Evolutionary conservation across 1,139 yeast genomes (phyloP), one percentile per base, ranked within the genome.

Genomic region (Tardiomyces depauwii): DNA sequence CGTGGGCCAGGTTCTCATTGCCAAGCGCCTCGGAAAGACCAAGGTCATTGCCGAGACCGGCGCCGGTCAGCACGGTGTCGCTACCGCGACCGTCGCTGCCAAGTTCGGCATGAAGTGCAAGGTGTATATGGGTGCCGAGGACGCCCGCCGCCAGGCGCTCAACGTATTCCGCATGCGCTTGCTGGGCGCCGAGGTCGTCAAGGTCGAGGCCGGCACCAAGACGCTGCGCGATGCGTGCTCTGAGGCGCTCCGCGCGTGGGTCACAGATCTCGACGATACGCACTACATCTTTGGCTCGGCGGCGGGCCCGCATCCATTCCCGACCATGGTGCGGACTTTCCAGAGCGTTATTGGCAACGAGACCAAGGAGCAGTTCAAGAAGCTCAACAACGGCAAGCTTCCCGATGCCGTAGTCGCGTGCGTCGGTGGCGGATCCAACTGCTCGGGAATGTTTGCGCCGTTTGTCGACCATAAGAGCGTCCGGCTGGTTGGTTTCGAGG

Each of bases 21-120:
- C 98, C 36, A 85, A 76, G 65, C 77, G 98, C 65, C 73, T 93
- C 56, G 98, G 98, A 44, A 91, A 91, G 72, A 80, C 72, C 51
- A 80, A 84, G 57, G 78, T 91, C 51, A 91, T 91, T 63, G 99
- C 99, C 42, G 99, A 91, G 71, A 91, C 99, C 42, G 99, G 99
- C 66, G 99, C 99, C 46, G 99, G 99, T 53, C 99, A 91, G 72
- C 99, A 91, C 64, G 99, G 99, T 71, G 99, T 91, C 41, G 99
- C 99, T 42, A 91, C 98, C 49, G 99, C 99, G 28, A 91, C 98
- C 47, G 97, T 95, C 0, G 89, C 96, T 70, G 99, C 99, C 55
- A 93, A 91, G 66, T 91, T 91, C 58, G 98, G 98, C 45, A 66
- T 91, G 67, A 79, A 84, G 62, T 91, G 98, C 72, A 86, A 87